These are phyloP conservation scores for Sporothrix humicola DNA, from an alignment of 2,329 filamentous ascomycete genomes.

Conservation along the genomic window DNA sequence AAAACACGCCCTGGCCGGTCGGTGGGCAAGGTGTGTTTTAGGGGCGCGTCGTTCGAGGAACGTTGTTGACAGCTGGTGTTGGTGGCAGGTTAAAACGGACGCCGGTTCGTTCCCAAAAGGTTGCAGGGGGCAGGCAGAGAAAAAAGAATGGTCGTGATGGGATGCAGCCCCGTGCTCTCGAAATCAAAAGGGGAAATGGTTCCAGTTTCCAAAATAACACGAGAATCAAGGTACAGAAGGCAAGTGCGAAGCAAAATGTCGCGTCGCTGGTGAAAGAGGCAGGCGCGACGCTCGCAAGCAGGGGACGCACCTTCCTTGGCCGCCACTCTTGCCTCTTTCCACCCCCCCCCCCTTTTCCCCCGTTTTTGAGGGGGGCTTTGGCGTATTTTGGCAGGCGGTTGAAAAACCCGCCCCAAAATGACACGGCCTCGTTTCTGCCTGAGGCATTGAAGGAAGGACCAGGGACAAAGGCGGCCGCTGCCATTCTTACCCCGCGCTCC, in stretches of 20 bases:
- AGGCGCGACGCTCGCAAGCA: slow-evolving; percentile 34
- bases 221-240: slow-evolving; percentile 30
- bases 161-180: slow-evolving; percentile 30
- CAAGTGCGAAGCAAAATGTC: slow-evolving; percentile 35
- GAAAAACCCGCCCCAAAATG: slow-evolving; percentile 10
- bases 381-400: slow-evolving; percentile 23
- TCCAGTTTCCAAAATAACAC: slow-evolving; percentile 22
- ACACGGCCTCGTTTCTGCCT: slow-evolving; percentile 31
- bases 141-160: slow-evolving; percentile 24
- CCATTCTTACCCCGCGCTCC: slow-evolving; percentile 32
- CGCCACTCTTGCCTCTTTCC: neutral
- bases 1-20: slow-evolving; percentile 21
- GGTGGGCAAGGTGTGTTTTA: slow-evolving; percentile 18
- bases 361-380: slow-evolving; percentile 31
- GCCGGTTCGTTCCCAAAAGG: neutral
- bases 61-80: neutral
- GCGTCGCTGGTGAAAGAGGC: slow-evolving; percentile 36
- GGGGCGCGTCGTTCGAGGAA: slow-evolving; percentile 21
- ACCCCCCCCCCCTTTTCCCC: slow-evolving; percentile 18
- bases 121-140: slow-evolving; percentile 10
- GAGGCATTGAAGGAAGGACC: slow-evolving; percentile 28
- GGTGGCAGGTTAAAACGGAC: neutral
- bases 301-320: slow-evolving; percentile 14
- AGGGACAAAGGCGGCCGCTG: neutral
- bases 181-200: slow-evolving; percentile 29